phyloP scores from a whole-genome alignment of 306 rosid species.

The Ormosia emarginata region DNA sequence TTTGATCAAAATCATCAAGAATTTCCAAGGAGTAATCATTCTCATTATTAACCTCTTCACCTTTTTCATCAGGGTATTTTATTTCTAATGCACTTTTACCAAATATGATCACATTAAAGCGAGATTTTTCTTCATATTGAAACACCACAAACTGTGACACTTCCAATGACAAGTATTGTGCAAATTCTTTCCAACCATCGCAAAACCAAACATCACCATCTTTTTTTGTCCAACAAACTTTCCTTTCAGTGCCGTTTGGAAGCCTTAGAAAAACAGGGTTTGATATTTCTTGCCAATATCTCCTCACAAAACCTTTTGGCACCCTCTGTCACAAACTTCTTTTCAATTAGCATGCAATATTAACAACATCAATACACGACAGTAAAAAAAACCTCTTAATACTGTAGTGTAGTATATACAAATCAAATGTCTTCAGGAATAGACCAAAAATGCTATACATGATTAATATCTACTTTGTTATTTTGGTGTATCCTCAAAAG shows the following conservation, averaged over 20 bases:
- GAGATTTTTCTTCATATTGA: constrained; percentile 2
- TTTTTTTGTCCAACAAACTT: not conserved
- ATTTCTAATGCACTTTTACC: not conserved
- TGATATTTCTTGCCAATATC: constrained; percentile 8
- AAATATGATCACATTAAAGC: constrained; percentile 1
- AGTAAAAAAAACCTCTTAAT: not conserved
- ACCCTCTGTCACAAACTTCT: not conserved
- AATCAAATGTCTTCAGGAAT: not conserved
- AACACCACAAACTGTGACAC: constrained; percentile 19
- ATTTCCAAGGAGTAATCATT: not conserved
- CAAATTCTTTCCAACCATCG: constrained; percentile 23
- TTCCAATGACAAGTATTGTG: not conserved
- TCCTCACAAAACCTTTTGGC: not conserved
- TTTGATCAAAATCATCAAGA: not conserved
- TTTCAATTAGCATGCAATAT: not conserved
- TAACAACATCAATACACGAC: too few species aligned
- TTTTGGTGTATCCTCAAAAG: not conserved
- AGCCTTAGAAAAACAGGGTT: constrained; percentile 11
- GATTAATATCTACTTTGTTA: not conserved
- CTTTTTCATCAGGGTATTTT: not conserved
- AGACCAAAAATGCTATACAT: not conserved
- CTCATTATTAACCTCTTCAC: not conserved
- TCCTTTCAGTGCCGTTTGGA: constrained; percentile 13
- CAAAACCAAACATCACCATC: not conserved
- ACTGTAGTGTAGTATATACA: not conserved